Evolutionary conservation across 257 asterid genomes (phyloP).

Genomic region (Mentha longifolia): DNA sequence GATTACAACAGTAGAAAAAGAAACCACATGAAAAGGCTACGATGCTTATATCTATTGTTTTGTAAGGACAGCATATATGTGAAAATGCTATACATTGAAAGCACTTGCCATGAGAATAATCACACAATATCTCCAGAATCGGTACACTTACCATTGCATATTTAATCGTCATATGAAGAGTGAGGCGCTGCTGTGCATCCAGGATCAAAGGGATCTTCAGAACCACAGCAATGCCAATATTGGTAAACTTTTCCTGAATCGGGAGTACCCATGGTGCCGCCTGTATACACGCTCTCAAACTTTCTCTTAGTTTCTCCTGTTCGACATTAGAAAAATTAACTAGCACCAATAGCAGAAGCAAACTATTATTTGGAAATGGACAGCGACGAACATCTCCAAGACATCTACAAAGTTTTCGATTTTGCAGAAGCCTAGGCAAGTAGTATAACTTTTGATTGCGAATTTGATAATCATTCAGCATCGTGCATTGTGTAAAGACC

Average conservation of each 20-base stretch:
- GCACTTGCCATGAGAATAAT: too few species aligned
- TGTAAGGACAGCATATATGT: too few species aligned
- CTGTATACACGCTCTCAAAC: slow-evolving; percentile 85
- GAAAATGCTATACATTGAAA: not conserved
- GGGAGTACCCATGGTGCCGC: slow-evolving; percentile 91
- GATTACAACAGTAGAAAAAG: not conserved
- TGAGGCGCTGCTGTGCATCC: slow-evolving; percentile 97
- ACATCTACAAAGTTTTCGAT: too few species aligned
- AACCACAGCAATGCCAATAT: slow-evolving; percentile 99
- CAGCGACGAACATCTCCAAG: too few species aligned
- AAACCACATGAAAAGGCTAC: not conserved
- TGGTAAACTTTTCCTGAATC: slow-evolving; percentile 75
- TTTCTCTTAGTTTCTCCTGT: slow-evolving; percentile 96
- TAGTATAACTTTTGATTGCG: not conserved
- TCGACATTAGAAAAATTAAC: not conserved
- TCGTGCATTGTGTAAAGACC: not conserved
- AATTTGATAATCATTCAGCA: not conserved
- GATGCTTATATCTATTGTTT: too few species aligned
- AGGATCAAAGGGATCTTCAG: slow-evolving; percentile 82
- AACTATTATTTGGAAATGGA: not conserved
- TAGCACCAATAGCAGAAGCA: not conserved
- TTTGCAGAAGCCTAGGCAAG: not conserved
- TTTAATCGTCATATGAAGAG: slow-evolving; percentile 82
- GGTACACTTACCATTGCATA: not conserved
- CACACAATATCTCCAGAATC: not conserved